Conservation (phyloP, 1,284 basidiomycete species). For the Leccinum pachyderme region DNA sequence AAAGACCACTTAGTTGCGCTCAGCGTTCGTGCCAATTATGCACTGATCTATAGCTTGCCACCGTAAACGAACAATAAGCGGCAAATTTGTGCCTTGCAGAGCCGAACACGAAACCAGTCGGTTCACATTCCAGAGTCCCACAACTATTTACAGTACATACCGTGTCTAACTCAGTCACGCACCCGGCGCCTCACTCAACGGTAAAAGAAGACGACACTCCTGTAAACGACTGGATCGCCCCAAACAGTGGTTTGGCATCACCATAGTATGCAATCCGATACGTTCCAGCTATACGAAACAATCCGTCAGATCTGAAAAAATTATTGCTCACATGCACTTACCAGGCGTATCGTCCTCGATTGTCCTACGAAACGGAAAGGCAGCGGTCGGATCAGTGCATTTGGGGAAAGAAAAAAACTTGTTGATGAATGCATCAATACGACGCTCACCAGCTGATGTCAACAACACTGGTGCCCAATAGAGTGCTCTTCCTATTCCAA, state of each 20-base stretch:
- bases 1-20: too few species aligned
- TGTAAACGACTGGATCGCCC: constrained; percentile 59
- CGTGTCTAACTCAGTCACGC: background rate
- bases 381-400: background rate
- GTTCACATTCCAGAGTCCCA: too few species aligned
- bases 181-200: constrained; percentile 29
- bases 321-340: constrained; percentile 4
- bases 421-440: background rate
- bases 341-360: constrained; percentile 57
- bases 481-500: constrained; percentile 61
- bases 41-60: too few species aligned
- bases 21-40: too few species aligned
- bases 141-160: background rate
- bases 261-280: constrained; percentile 76
- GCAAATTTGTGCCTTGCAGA: too few species aligned
- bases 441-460: constrained; percentile 58
- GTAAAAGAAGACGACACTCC: constrained; percentile 63
- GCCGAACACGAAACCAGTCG: too few species aligned
- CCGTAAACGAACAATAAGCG: too few species aligned
- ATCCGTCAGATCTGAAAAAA: background rate
- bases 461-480: constrained; percentile 62
- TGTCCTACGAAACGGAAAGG: constrained; percentile 42
- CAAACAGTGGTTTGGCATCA: constrained; percentile 66
- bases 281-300: constrained; percentile 46
- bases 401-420: background rate